These are phyloP conservation scores for Pterocarpus macrocarpus DNA, from an alignment of 306 rosid genomes.

Conservation along the genomic window DNA sequence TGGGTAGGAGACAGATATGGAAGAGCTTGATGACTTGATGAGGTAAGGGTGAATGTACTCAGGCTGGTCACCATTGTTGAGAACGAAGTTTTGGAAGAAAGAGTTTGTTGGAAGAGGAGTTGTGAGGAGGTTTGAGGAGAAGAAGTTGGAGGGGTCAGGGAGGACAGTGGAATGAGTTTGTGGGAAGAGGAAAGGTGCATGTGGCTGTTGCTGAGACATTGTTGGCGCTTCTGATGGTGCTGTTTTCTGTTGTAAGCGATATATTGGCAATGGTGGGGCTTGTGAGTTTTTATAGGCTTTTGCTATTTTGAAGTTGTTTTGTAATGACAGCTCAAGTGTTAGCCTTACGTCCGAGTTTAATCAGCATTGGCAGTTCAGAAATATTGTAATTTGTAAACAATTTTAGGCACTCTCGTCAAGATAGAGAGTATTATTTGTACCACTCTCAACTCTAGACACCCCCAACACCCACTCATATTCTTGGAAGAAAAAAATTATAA, in stretches of 20 bases:
- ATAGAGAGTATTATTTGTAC: no score
- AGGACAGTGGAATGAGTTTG: conserved; percentile 64
- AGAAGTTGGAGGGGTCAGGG: conserved; percentile 50
- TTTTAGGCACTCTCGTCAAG: no score
- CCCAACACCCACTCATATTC: no score
- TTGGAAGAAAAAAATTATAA: no score
- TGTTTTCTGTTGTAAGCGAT: no score
- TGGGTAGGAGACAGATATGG: conserved; percentile 63
- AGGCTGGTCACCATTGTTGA: conserved; percentile 20
- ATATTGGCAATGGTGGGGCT: neutral
- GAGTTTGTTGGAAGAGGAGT: conserved; percentile 41
- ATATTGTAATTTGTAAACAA: no score
- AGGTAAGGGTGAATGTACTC: conserved; percentile 45
- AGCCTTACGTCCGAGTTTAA: no score
- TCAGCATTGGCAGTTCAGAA: no score
- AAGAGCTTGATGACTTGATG: conserved; percentile 30
- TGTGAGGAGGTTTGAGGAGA: conserved; percentile 33
- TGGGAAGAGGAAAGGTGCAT: conserved; percentile 67
- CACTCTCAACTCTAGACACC: no score
- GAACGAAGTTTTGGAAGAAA: conserved; percentile 42
- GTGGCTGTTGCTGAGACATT: neutral
- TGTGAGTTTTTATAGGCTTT: no score
- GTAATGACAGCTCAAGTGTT: no score
- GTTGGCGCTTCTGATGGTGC: neutral
- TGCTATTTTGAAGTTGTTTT: no score